Conservation (phyloP, 441 rosid species). For the Populus hybrid region DNA sequence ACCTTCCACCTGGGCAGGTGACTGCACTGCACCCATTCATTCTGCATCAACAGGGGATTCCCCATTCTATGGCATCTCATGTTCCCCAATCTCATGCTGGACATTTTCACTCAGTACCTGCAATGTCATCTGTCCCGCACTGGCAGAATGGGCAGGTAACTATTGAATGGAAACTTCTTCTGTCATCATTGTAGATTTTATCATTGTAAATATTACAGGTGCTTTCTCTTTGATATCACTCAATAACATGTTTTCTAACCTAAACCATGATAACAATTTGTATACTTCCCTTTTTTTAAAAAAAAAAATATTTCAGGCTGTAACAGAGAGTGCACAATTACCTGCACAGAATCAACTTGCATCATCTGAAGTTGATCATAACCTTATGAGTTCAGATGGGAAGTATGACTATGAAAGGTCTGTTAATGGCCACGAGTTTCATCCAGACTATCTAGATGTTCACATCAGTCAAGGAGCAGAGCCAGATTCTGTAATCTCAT, state of each 20-base stretch:
- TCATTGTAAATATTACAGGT: constrained; percentile 12
- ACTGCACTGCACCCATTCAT: constrained; percentile 68
- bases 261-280: not conserved
- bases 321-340: constrained; percentile 47
- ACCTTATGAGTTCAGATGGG: constrained; percentile 41
- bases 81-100: constrained; percentile 58
- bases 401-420: constrained; percentile 54
- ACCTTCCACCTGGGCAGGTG: constrained; percentile 75
- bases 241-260: not conserved
- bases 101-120: constrained; percentile 50
- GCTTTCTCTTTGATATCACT: not conserved
- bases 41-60: constrained; percentile 73
- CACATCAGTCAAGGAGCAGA: constrained; percentile 46
- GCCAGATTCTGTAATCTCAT: constrained; percentile 44
- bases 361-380: constrained; percentile 52
- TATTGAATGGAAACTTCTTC: not conserved
- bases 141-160: constrained; percentile 80
- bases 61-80: constrained; percentile 62
- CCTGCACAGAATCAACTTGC: constrained; percentile 46
- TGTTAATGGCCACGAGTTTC: constrained; percentile 57
- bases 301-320: constrained; percentile 42
- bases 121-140: constrained; percentile 46
- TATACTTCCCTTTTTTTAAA: not conserved
- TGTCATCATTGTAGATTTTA: too few relatives aligned
- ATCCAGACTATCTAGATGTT: constrained; percentile 49